Evolutionary conservation across 202 grass and related monocot species (phyloP), one percentile per base, ranked within the genome.

Genomic region (Hordeum pubiflorum): DNA sequence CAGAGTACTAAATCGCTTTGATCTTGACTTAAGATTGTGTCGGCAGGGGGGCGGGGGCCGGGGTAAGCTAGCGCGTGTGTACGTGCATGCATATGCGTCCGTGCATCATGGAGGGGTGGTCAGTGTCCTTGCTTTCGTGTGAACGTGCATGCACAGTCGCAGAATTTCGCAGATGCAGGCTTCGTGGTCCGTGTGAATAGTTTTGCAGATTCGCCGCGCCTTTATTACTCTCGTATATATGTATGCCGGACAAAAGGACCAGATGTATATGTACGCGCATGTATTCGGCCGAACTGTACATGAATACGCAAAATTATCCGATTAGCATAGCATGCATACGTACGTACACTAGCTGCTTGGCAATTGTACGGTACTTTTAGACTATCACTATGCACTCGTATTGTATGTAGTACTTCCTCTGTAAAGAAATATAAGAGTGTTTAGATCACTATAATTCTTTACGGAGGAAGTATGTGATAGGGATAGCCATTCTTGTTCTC

Each of bases 71-170:
- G 55, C 20, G 18, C 0, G 50, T 54, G 50, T 8, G 17, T 21
- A 69, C 46, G 10, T 72, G 44, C 43, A 48, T 54, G 76, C 66
- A 72, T 72, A 29, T 72, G 41, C 41, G 66, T 58, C 83, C 64
- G 27, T 71, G 75, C 40, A 40, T 41, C 55, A 75, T 75, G 76
- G 67, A 27, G 76, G 69, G 69, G 38, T 3, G 81, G 60, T 67
- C 81, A 80, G 41, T 63, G 75, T 56, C 17, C 52, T 76, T 70
- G 55, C 77, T 37, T 89, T 85, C 61, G 77, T 70, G 82, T 43
- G 82, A 85, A 85, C 87, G 72, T 85, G 87, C 82, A 58, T 60
- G 77, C 33, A 85, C 43, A 77, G 77, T 71, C 27, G 65, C 77
- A 21, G 27, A 48, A 48, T 64, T 64, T 63, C 39, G 24, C 36